phyloP scores from a whole-genome alignment of 768 basidiomycete species.

The Hericium coralloides region DNA sequence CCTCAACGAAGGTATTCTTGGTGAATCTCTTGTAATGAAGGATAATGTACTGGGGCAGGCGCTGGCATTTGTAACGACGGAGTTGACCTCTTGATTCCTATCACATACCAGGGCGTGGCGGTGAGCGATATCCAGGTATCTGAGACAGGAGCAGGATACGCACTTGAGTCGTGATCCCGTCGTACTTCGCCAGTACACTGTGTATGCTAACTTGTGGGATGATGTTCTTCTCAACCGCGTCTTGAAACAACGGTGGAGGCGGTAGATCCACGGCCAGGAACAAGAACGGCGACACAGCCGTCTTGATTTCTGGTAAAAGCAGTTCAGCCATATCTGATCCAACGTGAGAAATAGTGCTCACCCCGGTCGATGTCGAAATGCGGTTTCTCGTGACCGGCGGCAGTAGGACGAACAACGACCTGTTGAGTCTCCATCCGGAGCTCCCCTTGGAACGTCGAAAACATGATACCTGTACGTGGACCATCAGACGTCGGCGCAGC shows the following conservation, averaged over 20 bases:
- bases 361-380: constrained; percentile 93
- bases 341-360: constrained; percentile 24
- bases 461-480: constrained; percentile 64
- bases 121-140: not conserved
- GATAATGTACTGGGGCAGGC: constrained; percentile 86
- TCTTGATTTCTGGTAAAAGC: constrained; percentile 64
- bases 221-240: constrained; percentile 94
- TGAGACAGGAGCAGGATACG: constrained; percentile 1
- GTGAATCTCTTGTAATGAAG: constrained; percentile 95
- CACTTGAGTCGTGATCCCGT: constrained; percentile 85
- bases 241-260: constrained; percentile 96
- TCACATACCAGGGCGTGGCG: not conserved
- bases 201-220: constrained; percentile 95
- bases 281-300: constrained; percentile 80
- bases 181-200: constrained; percentile 86
- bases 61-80: constrained; percentile 83
- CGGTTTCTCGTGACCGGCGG: constrained; percentile 70
- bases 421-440: constrained; percentile 90
- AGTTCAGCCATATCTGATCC: not conserved
- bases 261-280: constrained; percentile 95
- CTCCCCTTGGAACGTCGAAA: constrained; percentile 91
- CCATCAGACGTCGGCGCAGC: constrained; percentile 14
- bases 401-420: constrained; percentile 75
- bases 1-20: constrained; percentile 93
- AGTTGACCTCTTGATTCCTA: constrained; percentile 83